A percentile compares a stretch with the other conserved stretches of the same genome.
Conservation (phyloP, 805 yeast genomes). For the Lachancea lanzarotensis region DNA sequence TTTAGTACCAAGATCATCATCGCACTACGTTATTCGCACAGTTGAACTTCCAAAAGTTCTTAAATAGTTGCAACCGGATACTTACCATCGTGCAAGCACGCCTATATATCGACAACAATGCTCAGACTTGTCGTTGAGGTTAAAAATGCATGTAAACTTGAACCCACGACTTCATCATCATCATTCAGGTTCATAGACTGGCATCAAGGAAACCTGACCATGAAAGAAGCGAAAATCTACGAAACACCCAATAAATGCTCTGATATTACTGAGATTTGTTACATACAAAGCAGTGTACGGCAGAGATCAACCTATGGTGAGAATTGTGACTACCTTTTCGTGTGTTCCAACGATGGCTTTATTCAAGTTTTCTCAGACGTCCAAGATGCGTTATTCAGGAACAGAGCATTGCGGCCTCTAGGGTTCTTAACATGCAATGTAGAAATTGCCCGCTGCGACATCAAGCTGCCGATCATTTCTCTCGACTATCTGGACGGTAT, state of each 20-base stretch:
- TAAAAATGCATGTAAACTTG: constrained; percentile 15
- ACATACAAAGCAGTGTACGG: constrained; percentile 15
- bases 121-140: constrained; percentile 20
- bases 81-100: not conserved
- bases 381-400: constrained; percentile 13
- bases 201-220: constrained; percentile 9
- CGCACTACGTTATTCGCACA: not conserved
- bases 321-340: constrained; percentile 22
- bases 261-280: constrained; percentile 24
- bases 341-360: constrained; percentile 26
- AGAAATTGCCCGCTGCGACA: constrained; percentile 1
- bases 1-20: not conserved
- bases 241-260: constrained; percentile 4
- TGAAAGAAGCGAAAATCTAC: constrained; percentile 10
- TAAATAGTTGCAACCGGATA: no score
- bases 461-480: constrained; percentile 16
- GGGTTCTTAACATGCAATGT: constrained; percentile 22
- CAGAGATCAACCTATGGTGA: constrained; percentile 7
- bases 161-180: constrained; percentile 7
- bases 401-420: constrained; percentile 12
- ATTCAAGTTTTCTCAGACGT: constrained; percentile 26
- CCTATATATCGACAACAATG: not conserved
- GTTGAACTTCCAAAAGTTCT: not conserved
- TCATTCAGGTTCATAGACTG: constrained; percentile 20
- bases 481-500: constrained; percentile 23